Conservation (phyloP, 768 basidiomycete genomes). For the Hygrophoropsis aurantiaca region DNA sequence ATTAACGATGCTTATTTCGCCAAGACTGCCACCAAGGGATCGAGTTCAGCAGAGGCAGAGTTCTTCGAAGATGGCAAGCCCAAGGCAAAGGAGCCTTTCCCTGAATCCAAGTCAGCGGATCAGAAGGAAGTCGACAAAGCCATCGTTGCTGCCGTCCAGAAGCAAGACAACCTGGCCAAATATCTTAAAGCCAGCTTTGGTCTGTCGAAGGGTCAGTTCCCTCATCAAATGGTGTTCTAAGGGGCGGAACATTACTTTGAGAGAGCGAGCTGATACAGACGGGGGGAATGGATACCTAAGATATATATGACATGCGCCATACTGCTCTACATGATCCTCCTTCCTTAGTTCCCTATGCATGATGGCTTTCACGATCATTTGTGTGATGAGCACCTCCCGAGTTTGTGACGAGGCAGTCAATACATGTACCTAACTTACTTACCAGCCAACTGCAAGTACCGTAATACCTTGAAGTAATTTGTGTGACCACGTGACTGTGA, state of each 20-base stretch:
- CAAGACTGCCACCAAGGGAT: slow-evolving; percentile 69
- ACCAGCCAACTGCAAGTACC: no score
- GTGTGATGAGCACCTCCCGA: no score
- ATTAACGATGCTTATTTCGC: slow-evolving; percentile 93
- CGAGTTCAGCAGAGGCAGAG: slow-evolving; percentile 88
- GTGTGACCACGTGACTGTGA: no score
- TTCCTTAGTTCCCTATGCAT: slow-evolving; percentile 14
- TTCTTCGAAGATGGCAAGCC: slow-evolving; percentile 96
- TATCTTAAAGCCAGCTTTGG: slow-evolving; percentile 94
- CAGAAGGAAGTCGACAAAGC: slow-evolving; percentile 87
- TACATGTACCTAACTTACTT: no score
- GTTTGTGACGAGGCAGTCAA: no score
- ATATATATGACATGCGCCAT: slow-evolving; percentile 20
- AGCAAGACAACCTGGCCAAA: slow-evolving; percentile 86
- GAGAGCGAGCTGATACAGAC: background rate
- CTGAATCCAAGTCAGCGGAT: slow-evolving; percentile 83
- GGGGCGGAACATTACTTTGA: slow-evolving; percentile 15
- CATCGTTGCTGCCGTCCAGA: slow-evolving; percentile 83
- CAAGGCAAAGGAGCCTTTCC: slow-evolving; percentile 83
- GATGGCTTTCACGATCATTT: slow-evolving; percentile 4
- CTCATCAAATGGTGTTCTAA: slow-evolving; percentile 93
- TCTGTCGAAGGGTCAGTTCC: slow-evolving; percentile 95
- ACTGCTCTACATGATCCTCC: slow-evolving; percentile 15
- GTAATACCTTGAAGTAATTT: no score
- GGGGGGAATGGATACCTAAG: slow-evolving; percentile 17